Conservation (phyloP, 176 grass and related monocot species). For the Saccharum spontaneum region DNA sequence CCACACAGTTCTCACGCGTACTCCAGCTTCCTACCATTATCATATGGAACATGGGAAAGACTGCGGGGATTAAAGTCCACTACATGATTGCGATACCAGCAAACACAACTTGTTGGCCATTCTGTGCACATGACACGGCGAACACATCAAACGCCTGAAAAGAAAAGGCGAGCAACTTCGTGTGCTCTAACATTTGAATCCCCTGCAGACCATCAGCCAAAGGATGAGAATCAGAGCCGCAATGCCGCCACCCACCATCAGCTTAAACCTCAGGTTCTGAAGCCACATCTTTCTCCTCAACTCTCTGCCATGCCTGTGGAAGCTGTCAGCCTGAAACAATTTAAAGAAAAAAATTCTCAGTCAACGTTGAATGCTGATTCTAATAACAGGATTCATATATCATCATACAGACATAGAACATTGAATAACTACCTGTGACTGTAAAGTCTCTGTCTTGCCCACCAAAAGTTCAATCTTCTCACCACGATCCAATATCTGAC, state of each 20-base stretch:
- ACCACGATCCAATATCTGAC: slow-evolving; percentile 89
- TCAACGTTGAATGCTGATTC: not conserved
- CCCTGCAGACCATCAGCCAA: slow-evolving; percentile 80
- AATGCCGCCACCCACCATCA: slow-evolving; percentile 72
- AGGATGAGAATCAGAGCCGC: slow-evolving; percentile 58
- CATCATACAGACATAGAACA: not conserved
- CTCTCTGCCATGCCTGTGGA: slow-evolving; percentile 95
- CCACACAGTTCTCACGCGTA: slow-evolving; percentile 1
- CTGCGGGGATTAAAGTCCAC: slow-evolving; percentile 1
- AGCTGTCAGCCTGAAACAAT: slow-evolving; percentile 79
- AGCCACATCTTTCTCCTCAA: slow-evolving; percentile 98
- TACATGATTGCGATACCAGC: not conserved
- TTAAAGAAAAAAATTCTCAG: not conserved
- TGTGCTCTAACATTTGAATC: slow-evolving; percentile 66
- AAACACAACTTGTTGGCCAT: slow-evolving; percentile 14
- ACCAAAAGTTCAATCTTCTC: slow-evolving; percentile 98
- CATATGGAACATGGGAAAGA: not conserved
- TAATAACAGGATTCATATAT: not conserved
- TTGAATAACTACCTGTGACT: slow-evolving; percentile 68
- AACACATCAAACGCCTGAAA: slow-evolving; percentile 23
- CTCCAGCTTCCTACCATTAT: slow-evolving; percentile 16
- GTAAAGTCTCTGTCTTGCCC: slow-evolving; percentile 88
- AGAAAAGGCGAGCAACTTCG: not conserved
- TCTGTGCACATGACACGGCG: slow-evolving; percentile 26
- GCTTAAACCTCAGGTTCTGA: slow-evolving; percentile 87